Percentiles rank a stretch among this genome's conserved stretches.
phyloP scores from a whole-genome alignment of 257 asterid genomes.

The Marsdenia floribunda region DNA sequence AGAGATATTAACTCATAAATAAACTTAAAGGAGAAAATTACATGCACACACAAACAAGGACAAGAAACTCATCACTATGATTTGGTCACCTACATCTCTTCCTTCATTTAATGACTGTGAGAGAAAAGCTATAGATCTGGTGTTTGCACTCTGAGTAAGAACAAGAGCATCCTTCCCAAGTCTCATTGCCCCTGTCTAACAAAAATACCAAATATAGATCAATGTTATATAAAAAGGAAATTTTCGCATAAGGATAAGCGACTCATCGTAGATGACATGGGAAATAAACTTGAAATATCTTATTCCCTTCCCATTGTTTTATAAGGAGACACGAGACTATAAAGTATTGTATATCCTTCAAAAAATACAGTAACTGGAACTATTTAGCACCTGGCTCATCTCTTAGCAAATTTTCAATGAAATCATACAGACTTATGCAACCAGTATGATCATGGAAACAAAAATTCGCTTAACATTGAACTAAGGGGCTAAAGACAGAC shows the following conservation, averaged over 20 bases:
- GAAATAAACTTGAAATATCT: neutral
- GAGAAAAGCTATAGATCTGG: slow-evolving; percentile 78
- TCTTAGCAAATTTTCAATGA: too few species aligned
- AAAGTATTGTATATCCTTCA: neutral
- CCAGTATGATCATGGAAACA: neutral
- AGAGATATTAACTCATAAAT: slow-evolving; percentile 2
- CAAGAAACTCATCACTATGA: slow-evolving; percentile 4
- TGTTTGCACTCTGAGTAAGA: slow-evolving; percentile 61
- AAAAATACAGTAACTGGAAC: neutral
- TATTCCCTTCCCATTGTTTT: neutral
- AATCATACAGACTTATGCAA: neutral
- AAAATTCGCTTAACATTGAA: neutral
- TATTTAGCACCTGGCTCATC: neutral
- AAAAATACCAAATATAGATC: slow-evolving; percentile 13
- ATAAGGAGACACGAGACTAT: neutral
- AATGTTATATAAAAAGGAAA: neutral
- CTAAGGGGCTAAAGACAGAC: neutral
- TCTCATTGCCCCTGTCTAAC: slow-evolving; percentile 79
- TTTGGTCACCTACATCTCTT: slow-evolving; percentile 44
- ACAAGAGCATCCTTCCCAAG: slow-evolving; percentile 84
- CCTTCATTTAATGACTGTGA: slow-evolving; percentile 77
- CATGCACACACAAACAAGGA: neutral
- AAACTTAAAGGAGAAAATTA: neutral
- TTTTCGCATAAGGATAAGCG: neutral
- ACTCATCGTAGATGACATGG: neutral